Evolutionary conservation across 306 rosid genomes (phyloP), one percentile per base, ranked within the genome.

Genomic region (Hippophae gyantsensis): DNA sequence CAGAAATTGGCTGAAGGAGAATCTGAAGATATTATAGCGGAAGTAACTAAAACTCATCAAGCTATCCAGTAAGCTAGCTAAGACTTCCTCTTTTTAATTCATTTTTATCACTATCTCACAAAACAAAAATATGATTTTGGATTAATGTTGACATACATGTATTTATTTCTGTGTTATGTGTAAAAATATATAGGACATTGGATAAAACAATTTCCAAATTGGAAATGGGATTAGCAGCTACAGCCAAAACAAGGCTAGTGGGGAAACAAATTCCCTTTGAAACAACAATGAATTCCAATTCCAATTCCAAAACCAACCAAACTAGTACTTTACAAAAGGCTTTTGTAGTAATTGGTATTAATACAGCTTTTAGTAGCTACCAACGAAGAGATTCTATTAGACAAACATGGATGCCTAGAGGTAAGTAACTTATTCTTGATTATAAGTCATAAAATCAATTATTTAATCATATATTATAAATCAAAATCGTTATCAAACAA

Each of bases 281-380:
- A 18, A 18, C 23, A 18, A 18, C 23, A 18, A 18, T 18, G 23
- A 18, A 18, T 1, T 18, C 23, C 23, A 18, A 18, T 0, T 18
- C 1, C 23, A 64, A 14, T 6, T 1, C 38, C 38, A 32, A 32
- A 32, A 32, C 38, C 38, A 32, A 32, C 0, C 4, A 32, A 32
- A 60, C 60, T 13, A 55, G 26, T 13, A 72, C 43, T 48, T 9
- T 60, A 25, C 78, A 79, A 54, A 87, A 78, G 70, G 96, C 89
- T 49, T 87, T 90, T 43, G 96, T 85, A 48, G 96, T 90, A 70
- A 69, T 87, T 40, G 98, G 96, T 32, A 85, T 90, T 18, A 90
- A 87, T 55, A 90, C 98, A 7, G 98, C 86, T 0, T 90, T 90
- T 51, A 90, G 98, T 71, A 90, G 98, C 82, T 76, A 67, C 67